Percentiles rank a stretch among this genome's conserved stretches.
These are phyloP conservation scores for Neurospora africana DNA, from an alignment of 495 filamentous ascomycete genomes.

Conservation along the genomic window DNA sequence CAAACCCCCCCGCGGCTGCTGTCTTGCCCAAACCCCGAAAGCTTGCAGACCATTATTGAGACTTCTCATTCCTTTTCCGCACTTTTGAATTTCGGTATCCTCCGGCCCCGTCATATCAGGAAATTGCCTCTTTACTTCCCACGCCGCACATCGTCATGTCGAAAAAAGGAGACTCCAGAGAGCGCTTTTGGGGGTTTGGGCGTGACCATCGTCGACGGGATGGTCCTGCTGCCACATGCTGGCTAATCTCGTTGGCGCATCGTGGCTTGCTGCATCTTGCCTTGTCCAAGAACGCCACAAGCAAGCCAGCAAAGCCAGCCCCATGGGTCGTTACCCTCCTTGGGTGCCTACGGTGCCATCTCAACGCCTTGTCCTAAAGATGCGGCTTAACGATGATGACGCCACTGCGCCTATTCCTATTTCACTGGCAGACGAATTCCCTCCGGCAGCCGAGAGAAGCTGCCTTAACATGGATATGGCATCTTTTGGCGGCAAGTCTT, in stretches of 20 bases:
- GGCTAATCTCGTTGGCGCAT: constrained; percentile 1
- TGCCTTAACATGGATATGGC: neutral
- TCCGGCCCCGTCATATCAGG: constrained; percentile 17
- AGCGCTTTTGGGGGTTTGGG: neutral
- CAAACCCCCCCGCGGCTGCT: neutral
- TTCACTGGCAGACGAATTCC: neutral
- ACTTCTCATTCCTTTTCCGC: constrained; percentile 10
- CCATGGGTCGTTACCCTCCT: neutral
- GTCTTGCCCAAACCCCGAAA: constrained; percentile 14
- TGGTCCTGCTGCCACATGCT: constrained; percentile 4
- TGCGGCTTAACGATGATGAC: neutral
- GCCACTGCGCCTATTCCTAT: neutral
- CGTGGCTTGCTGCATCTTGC: constrained; percentile 1
- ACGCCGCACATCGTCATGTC: neutral
- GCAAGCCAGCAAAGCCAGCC: neutral
- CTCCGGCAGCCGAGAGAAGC: neutral
- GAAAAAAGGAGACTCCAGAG: neutral
- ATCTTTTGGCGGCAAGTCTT: neutral
- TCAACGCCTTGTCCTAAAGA: neutral
- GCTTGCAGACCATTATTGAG: constrained; percentile 26
- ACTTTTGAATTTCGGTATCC: constrained; percentile 16
- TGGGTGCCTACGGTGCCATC: neutral
- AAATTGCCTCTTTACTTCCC: constrained; percentile 6
- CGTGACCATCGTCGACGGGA: constrained; percentile 1
- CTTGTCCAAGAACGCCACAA: neutral